Evolutionary conservation across 345 rosid species (phyloP), one percentile per base, ranked within the genome.

Genomic region (Citrus mangshanensis): DNA sequence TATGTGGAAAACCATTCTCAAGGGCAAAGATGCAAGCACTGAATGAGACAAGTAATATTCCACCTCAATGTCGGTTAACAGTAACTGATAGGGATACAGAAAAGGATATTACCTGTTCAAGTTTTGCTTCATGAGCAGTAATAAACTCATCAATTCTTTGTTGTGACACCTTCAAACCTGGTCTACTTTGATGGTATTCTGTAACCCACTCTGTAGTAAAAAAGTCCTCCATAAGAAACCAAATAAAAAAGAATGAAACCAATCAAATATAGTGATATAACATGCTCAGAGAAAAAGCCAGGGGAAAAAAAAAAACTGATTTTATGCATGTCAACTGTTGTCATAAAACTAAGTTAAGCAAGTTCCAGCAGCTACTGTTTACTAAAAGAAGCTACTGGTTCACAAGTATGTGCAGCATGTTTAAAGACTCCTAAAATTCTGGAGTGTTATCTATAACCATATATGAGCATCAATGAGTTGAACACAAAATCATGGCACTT

Each of bases 121-220:
- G 88, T 82, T 82, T 89, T 75, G 86, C 90, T 76, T 96, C 99
- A 5, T 96, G 93, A 42, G 83, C 82, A 75, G 72, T 81, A 70
- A 94, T 89, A 78, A 94, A 96, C 30, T 94, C 98, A 83, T 96
- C 98, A 24, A 93, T 88, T 80, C 91, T 88, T 84, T 90, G 86
- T 73, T 93, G 97, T 84, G 90, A 88, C 81, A 83, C 85, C 81
- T 90, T 87, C 84, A 96, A 78, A 71, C 98, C 93, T 2, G 95
- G 91, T 81, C 95, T 91, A 79, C 90, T 85, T 81, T 89, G 89
- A 78, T 88, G 78, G 87, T 96, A 96, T 58, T 91, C 86, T 30
- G 75, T 81, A 79, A 94, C 66, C 99, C 98, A 96, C 78, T 90
- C 99, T 96, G 93, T 65, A 86, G 72, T 63, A 7, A 86, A 40